Evolutionary conservation across 345 rosid species (phyloP), one percentile per base, ranked within the genome.

Genomic region (Boechera divaricarpa): DNA sequence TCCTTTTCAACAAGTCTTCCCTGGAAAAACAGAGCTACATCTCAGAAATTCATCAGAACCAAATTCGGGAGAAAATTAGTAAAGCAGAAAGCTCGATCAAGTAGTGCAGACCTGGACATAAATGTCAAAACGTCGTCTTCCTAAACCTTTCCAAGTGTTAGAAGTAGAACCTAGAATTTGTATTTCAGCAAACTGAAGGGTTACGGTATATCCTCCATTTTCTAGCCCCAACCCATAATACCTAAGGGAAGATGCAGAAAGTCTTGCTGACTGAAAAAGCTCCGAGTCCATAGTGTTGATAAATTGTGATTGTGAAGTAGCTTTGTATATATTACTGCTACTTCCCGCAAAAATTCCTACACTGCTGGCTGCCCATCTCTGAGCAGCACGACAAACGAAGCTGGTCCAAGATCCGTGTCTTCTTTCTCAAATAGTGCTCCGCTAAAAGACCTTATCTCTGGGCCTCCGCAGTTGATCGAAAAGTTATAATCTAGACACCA

Each of bases 381-480:
- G 52, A 47, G 2, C 21, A 6, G 5, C 52, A 47, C 52, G 21
- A 70, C 60, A 61, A 76, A 88, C 2, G 93, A 67, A 58, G 89
- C 85, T 10, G 91, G 72, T 59, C 90, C 90, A 72, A 87, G 85
- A 26, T 68, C 63, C 59, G 36, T 80, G 13, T 83, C 74, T 7
- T 88, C 90, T 35, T 72, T 74, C 74, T 90, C 89, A 39, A 67
- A 89, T 49, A 61, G 18, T 2, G 70, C 57, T 65, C 75, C 63
- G 51, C 52, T 63, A 1, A 79, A 64, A 5, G 88, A 79, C 26
- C 41, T 75, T 33, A 83, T 73, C 54, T 62, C 57, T 63, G 83
- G 89, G 68, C 94, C 94, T 38, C 94, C 92, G 69, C 87, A 82
- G 35, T 89, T 89, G 12, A 87, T 52, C 1, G 83, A 74, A 76